Base-by-base conservation (phyloP, 192 early-diverging fungal genomes). In the Umbelopsis ramanniana region DNA sequence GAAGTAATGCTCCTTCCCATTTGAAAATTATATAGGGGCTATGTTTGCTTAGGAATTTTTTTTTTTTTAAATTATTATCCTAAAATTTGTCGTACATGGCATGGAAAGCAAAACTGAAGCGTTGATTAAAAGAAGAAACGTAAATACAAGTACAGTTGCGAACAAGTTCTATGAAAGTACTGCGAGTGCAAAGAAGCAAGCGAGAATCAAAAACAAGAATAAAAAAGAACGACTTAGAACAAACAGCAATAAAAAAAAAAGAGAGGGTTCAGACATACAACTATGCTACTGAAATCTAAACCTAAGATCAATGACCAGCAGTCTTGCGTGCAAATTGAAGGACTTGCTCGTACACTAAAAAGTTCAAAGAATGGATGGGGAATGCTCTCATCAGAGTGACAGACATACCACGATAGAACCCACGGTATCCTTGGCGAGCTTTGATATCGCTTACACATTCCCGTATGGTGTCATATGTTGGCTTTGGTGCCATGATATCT, bases 361-460 rank as follows among this genome's bases (percentile, higher is more conserved):
- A 94, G 74, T 94, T 94, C n/a, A 94, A 75, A 12, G 88, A 89
- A 74, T 94, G 93, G 70, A 94, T 88, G 0, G 93, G 93, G 72
- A 93, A 91, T 3, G 92, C 92, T 6, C 93, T 82, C 24, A 93
- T 85, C 9, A 93, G 82, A 33, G 90, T 93, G 19, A 92, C 91
- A 1, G 86, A 88, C 10, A 94, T 70, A 17, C 93, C 93, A 50
- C 90, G 87, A 73, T 94, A 94, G 1, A 94, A 76, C 14, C 88
- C 90, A 3, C 79, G 69, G 23, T 88, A 35, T 1, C 92, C 92
- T n/a, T 82, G 71, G 10, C 75, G 81, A 17, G 70, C 60, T 63
- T 87, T 82, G 19, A 92, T 89, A 48, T 82, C 77, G 63, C 70
- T 79, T 29, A 85, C 74, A 80, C 74, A 89, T 29, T 79, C 84